Percentiles rank a stretch among this genome's conserved stretches.
Conservation (phyloP, 306 rosid species). For the Lagenaria siceraria region DNA sequence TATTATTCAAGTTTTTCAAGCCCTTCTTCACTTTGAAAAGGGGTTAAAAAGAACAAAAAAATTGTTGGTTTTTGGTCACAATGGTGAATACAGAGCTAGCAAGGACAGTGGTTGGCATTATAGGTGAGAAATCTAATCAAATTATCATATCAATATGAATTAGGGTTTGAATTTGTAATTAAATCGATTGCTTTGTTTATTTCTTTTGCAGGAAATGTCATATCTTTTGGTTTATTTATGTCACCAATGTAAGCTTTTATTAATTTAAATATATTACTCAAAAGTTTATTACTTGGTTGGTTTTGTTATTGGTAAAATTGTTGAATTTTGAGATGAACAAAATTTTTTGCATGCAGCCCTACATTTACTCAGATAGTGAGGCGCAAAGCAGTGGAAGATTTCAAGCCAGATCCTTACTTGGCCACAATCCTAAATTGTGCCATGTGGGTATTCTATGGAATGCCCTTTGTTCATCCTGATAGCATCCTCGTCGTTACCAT, state of each 20-base stretch:
- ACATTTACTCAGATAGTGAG: slow-evolving; percentile 46
- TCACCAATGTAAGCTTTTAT: slow-evolving; percentile 72
- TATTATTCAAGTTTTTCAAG: not conserved
- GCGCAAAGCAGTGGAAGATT: slow-evolving; percentile 46
- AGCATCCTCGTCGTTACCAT: slow-evolving; percentile 59
- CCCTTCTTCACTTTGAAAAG: not conserved
- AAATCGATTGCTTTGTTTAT: not conserved
- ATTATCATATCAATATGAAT: no score
- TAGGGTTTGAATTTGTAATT: not conserved
- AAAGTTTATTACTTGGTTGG: not conserved
- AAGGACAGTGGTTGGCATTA: slow-evolving; percentile 31
- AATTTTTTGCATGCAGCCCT: slow-evolving; percentile 36
- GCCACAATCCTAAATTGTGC: slow-evolving; percentile 59
- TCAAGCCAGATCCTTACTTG: slow-evolving; percentile 72
- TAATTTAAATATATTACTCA: no score
- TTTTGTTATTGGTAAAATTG: no score
- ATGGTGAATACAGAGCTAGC: not conserved
- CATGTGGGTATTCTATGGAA: slow-evolving; percentile 59
- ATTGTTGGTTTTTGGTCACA: not conserved
- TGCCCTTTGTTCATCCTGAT: slow-evolving; percentile 37
- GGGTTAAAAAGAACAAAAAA: not conserved
- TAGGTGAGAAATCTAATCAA: slow-evolving; percentile 24
- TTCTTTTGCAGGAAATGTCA: slow-evolving; percentile 56
- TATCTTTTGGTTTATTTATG: slow-evolving; percentile 51
- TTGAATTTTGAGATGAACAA: not conserved